Percentiles rank a stretch among this genome's conserved stretches.
Evolutionary conservation across 371 early-diverging fungal species (phyloP).

Genomic region (Rhizopus delemar): DNA sequence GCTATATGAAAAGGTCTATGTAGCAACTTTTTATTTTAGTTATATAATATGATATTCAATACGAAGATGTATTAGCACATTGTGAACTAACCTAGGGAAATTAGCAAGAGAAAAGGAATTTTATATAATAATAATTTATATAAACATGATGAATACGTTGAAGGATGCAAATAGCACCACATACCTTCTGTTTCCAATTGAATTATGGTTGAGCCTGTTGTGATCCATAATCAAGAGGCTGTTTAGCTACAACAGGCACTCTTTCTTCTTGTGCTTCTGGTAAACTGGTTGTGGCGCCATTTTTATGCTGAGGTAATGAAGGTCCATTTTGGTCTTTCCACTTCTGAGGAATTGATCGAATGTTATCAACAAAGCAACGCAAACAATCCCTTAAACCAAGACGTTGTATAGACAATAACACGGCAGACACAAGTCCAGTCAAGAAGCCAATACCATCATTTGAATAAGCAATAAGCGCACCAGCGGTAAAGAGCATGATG

Average conservation of each 20-base stretch:
- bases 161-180: too few species aligned
- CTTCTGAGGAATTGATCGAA: constrained; percentile 20
- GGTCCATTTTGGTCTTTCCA: constrained; percentile 24
- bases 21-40: too few species aligned
- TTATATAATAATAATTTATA: too few species aligned
- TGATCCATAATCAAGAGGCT: neutral
- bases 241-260: neutral
- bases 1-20: too few species aligned
- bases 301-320: neutral
- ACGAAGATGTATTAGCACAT: too few species aligned
- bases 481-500: constrained; percentile 69
- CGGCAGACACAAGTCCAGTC: constrained; percentile 59
- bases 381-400: constrained; percentile 36
- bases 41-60: too few species aligned
- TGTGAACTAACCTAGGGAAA: too few species aligned
- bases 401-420: constrained; percentile 45
- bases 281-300: neutral
- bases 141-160: too few species aligned
- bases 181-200: too few species aligned
- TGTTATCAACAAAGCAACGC: neutral
- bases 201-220: too few species aligned
- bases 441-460: constrained; percentile 86
- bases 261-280: neutral
- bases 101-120: too few species aligned
- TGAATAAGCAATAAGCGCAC: constrained; percentile 69